Conservation (phyloP, 371 early-diverging fungal genomes). For the Mycotypha africana region DNA sequence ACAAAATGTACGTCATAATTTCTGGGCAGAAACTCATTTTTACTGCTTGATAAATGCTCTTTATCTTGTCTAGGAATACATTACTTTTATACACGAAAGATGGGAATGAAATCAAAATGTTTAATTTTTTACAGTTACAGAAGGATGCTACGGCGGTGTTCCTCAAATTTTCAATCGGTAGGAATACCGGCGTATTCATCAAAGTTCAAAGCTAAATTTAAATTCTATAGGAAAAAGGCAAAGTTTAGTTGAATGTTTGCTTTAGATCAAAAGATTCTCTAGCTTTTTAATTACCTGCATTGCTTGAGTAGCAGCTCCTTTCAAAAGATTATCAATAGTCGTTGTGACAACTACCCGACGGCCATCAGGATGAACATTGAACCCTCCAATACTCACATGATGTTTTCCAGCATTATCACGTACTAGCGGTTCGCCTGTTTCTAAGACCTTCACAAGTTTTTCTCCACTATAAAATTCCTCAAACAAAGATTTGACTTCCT, state of each 20-base stretch:
- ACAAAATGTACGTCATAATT: too few relatives aligned
- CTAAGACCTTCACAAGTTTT: slow-evolving; percentile 72
- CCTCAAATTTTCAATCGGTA: neutral
- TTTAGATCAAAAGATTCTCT: neutral
- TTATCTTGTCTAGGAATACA: too few relatives aligned
- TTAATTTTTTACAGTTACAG: too few relatives aligned
- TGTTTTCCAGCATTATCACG: slow-evolving; percentile 84
- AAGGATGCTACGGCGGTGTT: too few relatives aligned
- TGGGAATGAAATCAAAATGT: too few relatives aligned
- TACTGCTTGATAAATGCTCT: too few relatives aligned
- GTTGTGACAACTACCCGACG: slow-evolving; percentile 84
- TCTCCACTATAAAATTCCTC: slow-evolving; percentile 71
- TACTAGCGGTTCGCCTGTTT: slow-evolving; percentile 75
- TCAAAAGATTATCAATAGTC: slow-evolving; percentile 93
- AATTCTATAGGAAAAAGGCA: slow-evolving; percentile 45
- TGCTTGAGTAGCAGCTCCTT: slow-evolving; percentile 97
- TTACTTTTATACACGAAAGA: too few relatives aligned
- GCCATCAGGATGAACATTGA: slow-evolving; percentile 75
- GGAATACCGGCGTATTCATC: slow-evolving; percentile 87
- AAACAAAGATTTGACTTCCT: slow-evolving; percentile 67
- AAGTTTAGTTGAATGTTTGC: neutral
- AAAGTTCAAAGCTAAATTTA: slow-evolving; percentile 70
- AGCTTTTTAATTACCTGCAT: slow-evolving; percentile 52
- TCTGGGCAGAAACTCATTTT: too few relatives aligned
- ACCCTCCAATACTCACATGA: slow-evolving; percentile 87